phyloP scores from a whole-genome alignment of 2,329 filamentous ascomycete genomes.

The Penicillium sp. region DNA sequence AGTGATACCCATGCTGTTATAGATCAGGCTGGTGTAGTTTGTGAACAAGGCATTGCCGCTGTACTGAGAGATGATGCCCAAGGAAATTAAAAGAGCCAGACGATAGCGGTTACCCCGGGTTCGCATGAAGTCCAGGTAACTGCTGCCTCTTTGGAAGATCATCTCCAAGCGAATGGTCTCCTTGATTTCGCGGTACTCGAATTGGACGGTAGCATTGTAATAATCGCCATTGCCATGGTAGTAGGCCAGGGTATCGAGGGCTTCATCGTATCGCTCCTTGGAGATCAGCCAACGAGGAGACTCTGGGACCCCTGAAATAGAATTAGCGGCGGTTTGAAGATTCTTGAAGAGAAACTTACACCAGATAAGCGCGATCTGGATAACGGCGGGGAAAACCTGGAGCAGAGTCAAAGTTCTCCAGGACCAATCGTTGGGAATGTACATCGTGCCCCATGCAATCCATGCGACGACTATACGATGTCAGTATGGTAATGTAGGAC shows the following conservation, averaged over 20 bases:
- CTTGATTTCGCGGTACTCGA: constrained; percentile 67
- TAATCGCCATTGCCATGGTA: constrained; percentile 64
- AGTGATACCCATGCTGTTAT: constrained; percentile 62
- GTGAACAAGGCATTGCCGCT: constrained; percentile 67
- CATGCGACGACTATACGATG: constrained; percentile 53
- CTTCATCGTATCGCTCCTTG: constrained; percentile 64
- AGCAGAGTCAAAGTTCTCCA: constrained; percentile 69
- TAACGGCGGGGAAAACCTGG: constrained; percentile 61
- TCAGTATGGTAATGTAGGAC: neutral
- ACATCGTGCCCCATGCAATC: constrained; percentile 64
- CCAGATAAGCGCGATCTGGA: constrained; percentile 67
- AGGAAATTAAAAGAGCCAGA: constrained; percentile 61
- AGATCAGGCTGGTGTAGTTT: constrained; percentile 67
- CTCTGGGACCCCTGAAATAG: constrained; percentile 55
- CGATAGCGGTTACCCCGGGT: constrained; percentile 67
- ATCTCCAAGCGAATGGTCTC: constrained; percentile 63
- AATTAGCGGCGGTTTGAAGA: neutral
- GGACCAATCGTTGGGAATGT: constrained; percentile 62
- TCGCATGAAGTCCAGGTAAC: constrained; percentile 62
- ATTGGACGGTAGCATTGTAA: constrained; percentile 63
- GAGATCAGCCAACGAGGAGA: constrained; percentile 66
- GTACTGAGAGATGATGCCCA: constrained; percentile 69
- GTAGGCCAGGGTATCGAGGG: constrained; percentile 61
- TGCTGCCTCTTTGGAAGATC: constrained; percentile 50
- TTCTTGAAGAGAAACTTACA: constrained; percentile 28